Conservation (phyloP, 148 eudicot genomes). For the Simmondsia chinensis region DNA sequence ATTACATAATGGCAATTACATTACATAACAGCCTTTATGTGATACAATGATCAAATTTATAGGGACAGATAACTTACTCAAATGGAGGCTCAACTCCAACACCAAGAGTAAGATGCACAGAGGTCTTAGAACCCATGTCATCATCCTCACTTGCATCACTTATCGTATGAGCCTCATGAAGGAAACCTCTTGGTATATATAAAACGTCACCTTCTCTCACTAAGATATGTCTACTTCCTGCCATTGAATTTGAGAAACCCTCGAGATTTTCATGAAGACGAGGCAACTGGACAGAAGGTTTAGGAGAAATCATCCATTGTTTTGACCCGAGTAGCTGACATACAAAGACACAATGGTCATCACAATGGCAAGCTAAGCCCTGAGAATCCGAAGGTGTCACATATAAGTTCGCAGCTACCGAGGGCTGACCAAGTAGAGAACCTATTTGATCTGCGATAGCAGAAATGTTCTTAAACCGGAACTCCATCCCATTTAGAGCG, state of each 20-base stretch:
- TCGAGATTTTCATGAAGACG: constrained; percentile 56
- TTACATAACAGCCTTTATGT: too few relatives aligned
- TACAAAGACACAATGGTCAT: constrained; percentile 90
- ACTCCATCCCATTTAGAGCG: constrained; percentile 83
- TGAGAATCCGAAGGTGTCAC: constrained; percentile 79
- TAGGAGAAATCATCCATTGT: constrained; percentile 49
- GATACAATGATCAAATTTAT: too few relatives aligned
- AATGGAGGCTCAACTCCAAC: constrained; percentile 88
- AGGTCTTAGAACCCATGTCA: constrained; percentile 20
- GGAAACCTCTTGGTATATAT: constrained; percentile 87
- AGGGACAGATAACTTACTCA: constrained; percentile 92
- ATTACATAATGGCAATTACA: too few relatives aligned
- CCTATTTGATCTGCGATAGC: constrained; percentile 48
- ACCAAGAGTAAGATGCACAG: constrained; percentile 77
- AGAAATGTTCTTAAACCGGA: constrained; percentile 42
- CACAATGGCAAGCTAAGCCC: constrained; percentile 80
- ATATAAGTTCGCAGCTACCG: constrained; percentile 77
- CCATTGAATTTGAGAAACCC: constrained; percentile 13
- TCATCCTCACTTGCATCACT: constrained; percentile 14
- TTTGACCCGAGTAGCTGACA: constrained; percentile 70
- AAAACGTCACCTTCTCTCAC: constrained; percentile 75
- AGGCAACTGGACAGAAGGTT: constrained; percentile 36
- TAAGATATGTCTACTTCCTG: constrained; percentile 26
- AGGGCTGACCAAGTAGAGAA: constrained; percentile 75
- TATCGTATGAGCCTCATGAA: constrained; percentile 68